These are phyloP conservation scores for Peronosclerospora sorghi DNA, from an alignment of 352 stramenopile species.

Conservation along the genomic window DNA sequence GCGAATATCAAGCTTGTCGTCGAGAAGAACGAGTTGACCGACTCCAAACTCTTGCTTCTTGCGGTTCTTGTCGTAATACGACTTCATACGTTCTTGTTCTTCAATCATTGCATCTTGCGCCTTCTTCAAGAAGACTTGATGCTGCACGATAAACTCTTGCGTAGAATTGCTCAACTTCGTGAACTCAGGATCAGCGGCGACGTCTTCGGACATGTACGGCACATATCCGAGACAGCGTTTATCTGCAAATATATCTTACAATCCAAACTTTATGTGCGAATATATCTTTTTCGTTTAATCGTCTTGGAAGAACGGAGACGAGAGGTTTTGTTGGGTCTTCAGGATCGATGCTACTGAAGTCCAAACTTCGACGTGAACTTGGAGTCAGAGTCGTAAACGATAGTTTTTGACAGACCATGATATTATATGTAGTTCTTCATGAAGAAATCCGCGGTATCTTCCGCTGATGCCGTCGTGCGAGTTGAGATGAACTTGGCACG, in stretches of 20 bases:
- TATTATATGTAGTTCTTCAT: background rate
- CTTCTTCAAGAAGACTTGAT: too few species aligned
- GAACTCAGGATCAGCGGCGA: slow-evolving; percentile 1
- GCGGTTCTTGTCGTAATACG: too few species aligned
- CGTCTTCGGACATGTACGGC: slow-evolving; percentile 6
- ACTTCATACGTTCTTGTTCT: too few species aligned
- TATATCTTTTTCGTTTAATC: background rate
- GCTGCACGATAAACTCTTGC: background rate
- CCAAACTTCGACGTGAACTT: slow-evolving; percentile 6
- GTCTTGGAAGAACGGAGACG: background rate
- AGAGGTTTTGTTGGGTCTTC: background rate
- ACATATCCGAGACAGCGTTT: slow-evolving; percentile 4
- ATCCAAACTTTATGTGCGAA: background rate
- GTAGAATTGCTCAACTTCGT: slow-evolving; percentile 1
- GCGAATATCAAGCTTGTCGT: slow-evolving; percentile 3
- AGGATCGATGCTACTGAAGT: background rate
- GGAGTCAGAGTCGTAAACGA: slow-evolving; percentile 1
- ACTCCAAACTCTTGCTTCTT: too few species aligned
- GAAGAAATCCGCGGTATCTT: background rate
- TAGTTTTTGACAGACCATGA: background rate
- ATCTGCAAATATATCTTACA: slow-evolving; percentile 2
- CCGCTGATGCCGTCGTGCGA: background rate
- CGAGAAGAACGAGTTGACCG: too few species aligned
- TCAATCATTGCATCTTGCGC: slow-evolving; percentile 3
- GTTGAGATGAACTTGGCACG: slow-evolving; percentile 6